Base-by-base conservation (phyloP, 768 basidiomycete genomes). In the Termitomyces sp. region DNA sequence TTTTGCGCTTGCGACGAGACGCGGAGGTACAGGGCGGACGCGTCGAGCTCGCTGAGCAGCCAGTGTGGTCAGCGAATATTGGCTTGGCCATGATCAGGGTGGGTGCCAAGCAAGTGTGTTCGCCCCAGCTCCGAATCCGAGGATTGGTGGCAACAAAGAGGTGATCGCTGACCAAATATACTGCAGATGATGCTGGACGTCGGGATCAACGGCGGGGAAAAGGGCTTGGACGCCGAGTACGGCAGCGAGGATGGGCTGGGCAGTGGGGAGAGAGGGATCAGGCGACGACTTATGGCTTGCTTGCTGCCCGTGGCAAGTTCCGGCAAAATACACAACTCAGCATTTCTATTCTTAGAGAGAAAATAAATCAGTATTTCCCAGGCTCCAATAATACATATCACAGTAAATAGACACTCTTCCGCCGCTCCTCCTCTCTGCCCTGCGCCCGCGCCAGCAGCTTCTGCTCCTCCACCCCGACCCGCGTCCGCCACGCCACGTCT, bases 381-480 rank as follows among this genome's bases (percentile, higher is more conserved):
- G 42, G n/a, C 42, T 20, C n/a, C 24, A 22, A 38, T 39, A 38
- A 39, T 54, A 50, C 16, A 62, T 42, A 44, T 59, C 65, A 63
- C 49, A 69, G 42, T 59, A 66, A 63, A 65, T 62, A 66, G 63
- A 75, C 69, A 63, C 73, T 73, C 71, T 77, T 77, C 55, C 82
- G 78, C 70, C 76, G 74, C 59, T 89, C 87, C 68, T 88, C 86
- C 63, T 83, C 77, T 49, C 84, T 79, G 58, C 69, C 67, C 38
- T 72, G 73, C 24, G 78, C 87, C 64, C 77, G 69, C 45, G 69
- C 70, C 53, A 60, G 57, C 61, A 76, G 61, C 71, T 70, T 70
- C 63, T 69, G 71, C 20, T 70, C 70, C 50, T 75, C 74, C 39
- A 72, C 74, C 20, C 69, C 28, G 4, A 4, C 68, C 69, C 81